phyloP scores from a whole-genome alignment of 1,139 yeast genomes.

The Debaryomyces robertsiae region DNA sequence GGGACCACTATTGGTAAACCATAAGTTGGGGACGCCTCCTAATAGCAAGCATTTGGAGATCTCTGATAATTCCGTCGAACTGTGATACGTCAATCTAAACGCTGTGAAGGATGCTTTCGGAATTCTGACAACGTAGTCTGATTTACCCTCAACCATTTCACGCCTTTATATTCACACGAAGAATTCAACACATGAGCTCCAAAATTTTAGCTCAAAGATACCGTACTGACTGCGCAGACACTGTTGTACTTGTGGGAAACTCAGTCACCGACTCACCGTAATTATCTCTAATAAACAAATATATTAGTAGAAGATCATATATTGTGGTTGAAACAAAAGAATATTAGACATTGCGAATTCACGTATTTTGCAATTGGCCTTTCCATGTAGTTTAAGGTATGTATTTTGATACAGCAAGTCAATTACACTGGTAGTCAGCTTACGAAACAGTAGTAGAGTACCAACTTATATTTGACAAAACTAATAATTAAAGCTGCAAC shows the following conservation, averaged over 20 bases:
- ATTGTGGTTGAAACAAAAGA: too few species aligned
- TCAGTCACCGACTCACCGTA: too few species aligned
- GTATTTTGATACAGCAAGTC: not conserved
- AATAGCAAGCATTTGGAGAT: slow-evolving; percentile 55
- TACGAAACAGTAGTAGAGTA: not conserved
- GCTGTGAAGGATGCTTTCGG: slow-evolving; percentile 29
- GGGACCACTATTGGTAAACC: slow-evolving; percentile 46
- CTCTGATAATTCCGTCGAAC: slow-evolving; percentile 51
- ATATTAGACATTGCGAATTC: too few species aligned
- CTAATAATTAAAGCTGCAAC: too few species aligned
- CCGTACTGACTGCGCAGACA: too few species aligned
- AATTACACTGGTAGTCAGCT: not conserved
- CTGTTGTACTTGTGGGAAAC: too few species aligned
- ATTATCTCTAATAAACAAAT: too few species aligned
- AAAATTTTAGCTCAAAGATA: too few species aligned
- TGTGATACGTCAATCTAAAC: slow-evolving; percentile 56
- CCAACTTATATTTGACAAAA: not conserved
- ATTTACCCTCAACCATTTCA: not conserved
- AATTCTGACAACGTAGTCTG: slow-evolving; percentile 9
- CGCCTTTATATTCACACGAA: not conserved
- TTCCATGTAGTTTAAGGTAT: too few species aligned
- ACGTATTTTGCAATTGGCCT: too few species aligned
- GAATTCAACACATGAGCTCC: not conserved
- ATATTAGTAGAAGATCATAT: too few species aligned
- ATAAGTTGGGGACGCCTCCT: slow-evolving; percentile 67